Percentiles rank a stretch among this genome's conserved stretches.
phyloP scores from a whole-genome alignment of 2,329 filamentous ascomycete species.

The Talaromyces albobiverticillius region DNA sequence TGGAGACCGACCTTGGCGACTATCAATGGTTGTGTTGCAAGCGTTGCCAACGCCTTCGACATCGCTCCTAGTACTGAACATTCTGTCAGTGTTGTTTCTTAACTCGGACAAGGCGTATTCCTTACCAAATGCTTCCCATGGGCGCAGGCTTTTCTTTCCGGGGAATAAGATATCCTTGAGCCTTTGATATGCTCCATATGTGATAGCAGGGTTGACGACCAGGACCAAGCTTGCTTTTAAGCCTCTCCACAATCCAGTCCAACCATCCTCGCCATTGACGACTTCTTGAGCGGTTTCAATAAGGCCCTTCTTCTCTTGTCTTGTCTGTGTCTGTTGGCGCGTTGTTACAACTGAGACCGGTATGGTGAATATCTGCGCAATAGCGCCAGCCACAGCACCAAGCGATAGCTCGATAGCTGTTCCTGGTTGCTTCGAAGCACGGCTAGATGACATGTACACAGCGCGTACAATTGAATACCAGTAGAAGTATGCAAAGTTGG shows the following conservation, averaged over 20 bases:
- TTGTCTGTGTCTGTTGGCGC: conserved; percentile 88
- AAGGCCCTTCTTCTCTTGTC: conserved; percentile 79
- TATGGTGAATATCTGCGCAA: conserved; percentile 95
- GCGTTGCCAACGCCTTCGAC: conserved; percentile 88
- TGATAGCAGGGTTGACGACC: conserved; percentile 95
- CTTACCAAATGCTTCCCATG: conserved; percentile 83
- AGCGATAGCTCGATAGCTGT: conserved; percentile 80
- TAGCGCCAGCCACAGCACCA: conserved; percentile 80
- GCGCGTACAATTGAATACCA: conserved; percentile 91
- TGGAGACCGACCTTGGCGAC: conserved; percentile 97
- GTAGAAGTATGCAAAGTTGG: conserved; percentile 99
- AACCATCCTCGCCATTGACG: conserved; percentile 83
- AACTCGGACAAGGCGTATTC: not conserved
- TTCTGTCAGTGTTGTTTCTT: conserved; percentile 42
- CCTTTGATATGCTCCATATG: conserved; percentile 93
- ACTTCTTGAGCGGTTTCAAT: conserved; percentile 87
- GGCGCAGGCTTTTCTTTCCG: conserved; percentile 69
- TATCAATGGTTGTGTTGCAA: conserved; percentile 90
- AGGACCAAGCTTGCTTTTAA: conserved; percentile 93
- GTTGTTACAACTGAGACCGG: conserved; percentile 95
- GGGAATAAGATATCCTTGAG: conserved; percentile 76
- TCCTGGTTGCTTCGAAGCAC: conserved; percentile 63
- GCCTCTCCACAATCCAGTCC: conserved; percentile 86
- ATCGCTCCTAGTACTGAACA: conserved; percentile 77
- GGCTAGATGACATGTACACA: conserved; percentile 65